These are phyloP conservation scores for Serendipita sp. DNA, from an alignment of 768 basidiomycete species.

Conservation along the genomic window DNA sequence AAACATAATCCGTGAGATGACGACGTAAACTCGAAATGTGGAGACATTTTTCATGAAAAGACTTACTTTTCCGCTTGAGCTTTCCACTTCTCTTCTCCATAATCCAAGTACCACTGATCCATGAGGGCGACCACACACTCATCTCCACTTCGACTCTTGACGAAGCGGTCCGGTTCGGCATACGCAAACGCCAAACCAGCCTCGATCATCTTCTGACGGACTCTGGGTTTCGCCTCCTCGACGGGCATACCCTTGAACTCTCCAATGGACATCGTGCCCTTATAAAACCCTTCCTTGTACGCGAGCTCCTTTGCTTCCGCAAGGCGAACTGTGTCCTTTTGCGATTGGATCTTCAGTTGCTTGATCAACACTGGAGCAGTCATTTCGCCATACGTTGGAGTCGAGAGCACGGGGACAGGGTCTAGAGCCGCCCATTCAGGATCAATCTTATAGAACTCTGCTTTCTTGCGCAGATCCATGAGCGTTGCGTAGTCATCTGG, in stretches of 20 bases:
- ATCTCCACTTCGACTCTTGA: constrained; percentile 82
- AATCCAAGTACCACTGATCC: constrained; percentile 99
- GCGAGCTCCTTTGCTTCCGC: constrained; percentile 95
- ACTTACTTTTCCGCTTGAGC: constrained; percentile 66
- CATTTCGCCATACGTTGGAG: constrained; percentile 85
- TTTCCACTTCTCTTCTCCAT: constrained; percentile 86
- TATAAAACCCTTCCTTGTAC: constrained; percentile 98
- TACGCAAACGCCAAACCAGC: constrained; percentile 71
- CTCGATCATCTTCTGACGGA: constrained; percentile 69
- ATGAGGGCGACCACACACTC: constrained; percentile 96
- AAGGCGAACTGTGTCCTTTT: constrained; percentile 85
- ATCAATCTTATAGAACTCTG: constrained; percentile 91
- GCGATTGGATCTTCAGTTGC: constrained; percentile 85
- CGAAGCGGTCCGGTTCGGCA: constrained; percentile 85
- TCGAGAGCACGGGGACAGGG: constrained; percentile 74
- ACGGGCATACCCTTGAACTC: constrained; percentile 81
- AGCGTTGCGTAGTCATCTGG: constrained; percentile 91
- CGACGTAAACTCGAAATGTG: no score
- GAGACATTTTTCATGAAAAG: neutral
- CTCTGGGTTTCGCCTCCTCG: constrained; percentile 82
- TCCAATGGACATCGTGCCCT: constrained; percentile 79
- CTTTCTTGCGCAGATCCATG: constrained; percentile 86
- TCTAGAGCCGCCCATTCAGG: constrained; percentile 74
- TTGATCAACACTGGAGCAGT: constrained; percentile 72
- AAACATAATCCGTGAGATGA: constrained; percentile 5